These are phyloP conservation scores for Podila epicladia DNA, from an alignment of 192 early-diverging fungal species.

Conservation along the genomic window DNA sequence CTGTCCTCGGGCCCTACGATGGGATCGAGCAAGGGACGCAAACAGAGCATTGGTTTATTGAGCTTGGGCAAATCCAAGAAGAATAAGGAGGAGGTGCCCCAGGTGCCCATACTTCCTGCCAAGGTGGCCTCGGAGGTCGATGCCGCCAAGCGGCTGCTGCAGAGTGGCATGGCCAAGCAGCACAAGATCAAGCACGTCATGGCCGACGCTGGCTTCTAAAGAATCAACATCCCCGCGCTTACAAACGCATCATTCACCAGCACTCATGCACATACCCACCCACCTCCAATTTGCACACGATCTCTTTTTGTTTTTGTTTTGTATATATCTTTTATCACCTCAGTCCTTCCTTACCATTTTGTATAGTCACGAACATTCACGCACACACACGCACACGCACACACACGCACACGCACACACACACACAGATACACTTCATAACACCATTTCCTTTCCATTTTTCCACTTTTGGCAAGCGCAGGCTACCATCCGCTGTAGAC, in stretches of 20 bases:
- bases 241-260: neutral
- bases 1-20: neutral
- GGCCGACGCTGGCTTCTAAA: constrained; percentile 44
- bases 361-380: constrained; percentile 1
- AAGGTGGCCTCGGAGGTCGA: constrained; percentile 34
- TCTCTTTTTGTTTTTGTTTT: neutral
- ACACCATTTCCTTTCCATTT: too few relatives aligned
- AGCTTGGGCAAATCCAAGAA: constrained; percentile 39
- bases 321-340: neutral
- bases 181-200: constrained; percentile 44
- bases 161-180: constrained; percentile 39
- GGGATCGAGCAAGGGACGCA: constrained; percentile 22
- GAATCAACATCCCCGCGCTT: too few relatives aligned
- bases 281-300: neutral
- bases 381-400: neutral
- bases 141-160: constrained; percentile 24
- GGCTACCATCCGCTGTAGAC: too few relatives aligned
- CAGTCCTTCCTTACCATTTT: neutral
- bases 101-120: constrained; percentile 15
- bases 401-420: neutral
- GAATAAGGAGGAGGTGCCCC: constrained; percentile 20
- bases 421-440: too few relatives aligned
- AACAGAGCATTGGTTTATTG: constrained; percentile 38
- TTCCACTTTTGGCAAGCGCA: too few relatives aligned
- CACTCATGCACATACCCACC: neutral